These are phyloP conservation scores for Malassezia equina DNA, from an alignment of 1,284 basidiomycete species.

Conservation along the genomic window DNA sequence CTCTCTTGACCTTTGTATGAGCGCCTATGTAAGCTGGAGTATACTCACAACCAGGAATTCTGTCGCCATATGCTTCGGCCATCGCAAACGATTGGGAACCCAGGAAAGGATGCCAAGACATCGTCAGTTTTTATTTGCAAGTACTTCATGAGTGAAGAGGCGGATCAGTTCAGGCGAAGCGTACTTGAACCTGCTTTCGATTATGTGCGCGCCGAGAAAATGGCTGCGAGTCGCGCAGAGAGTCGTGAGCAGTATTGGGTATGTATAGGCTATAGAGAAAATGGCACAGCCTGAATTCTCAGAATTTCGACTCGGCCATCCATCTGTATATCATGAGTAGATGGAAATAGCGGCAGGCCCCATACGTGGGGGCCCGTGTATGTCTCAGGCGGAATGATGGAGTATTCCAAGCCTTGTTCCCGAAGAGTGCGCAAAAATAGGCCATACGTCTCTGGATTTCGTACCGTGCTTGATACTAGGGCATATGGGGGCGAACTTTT, in stretches of 20 bases:
- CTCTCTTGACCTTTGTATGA: constrained; percentile 15
- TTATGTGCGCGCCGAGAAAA: constrained; percentile 32
- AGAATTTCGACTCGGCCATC: constrained; percentile 14
- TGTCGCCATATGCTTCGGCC: constrained; percentile 3
- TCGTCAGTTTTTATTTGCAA: constrained; percentile 21
- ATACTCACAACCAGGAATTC: not conserved
- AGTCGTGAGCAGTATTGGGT: constrained; percentile 41
- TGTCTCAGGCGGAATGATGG: not conserved
- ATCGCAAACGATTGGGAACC: not conserved
- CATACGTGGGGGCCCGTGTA: not conserved
- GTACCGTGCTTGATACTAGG: constrained; percentile 19
- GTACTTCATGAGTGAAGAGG: constrained; percentile 33
- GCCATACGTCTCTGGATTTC: constrained; percentile 17
- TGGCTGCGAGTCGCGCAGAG: constrained; percentile 32
- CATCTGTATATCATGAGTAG: constrained; percentile 3
- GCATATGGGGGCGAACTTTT: not conserved
- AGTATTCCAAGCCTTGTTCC: not conserved
- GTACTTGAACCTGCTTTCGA: constrained; percentile 27
- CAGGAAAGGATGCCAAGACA: not conserved
- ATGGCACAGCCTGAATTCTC: not conserved
- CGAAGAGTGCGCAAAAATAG: constrained; percentile 9
- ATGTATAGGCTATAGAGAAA: constrained; percentile 14
- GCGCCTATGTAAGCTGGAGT: constrained; percentile 6
- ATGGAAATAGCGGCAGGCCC: constrained; percentile 13
- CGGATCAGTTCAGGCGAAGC: constrained; percentile 27